Conservation (phyloP, 139 green algal species). For the Zygnema circumcarinatum region DNA sequence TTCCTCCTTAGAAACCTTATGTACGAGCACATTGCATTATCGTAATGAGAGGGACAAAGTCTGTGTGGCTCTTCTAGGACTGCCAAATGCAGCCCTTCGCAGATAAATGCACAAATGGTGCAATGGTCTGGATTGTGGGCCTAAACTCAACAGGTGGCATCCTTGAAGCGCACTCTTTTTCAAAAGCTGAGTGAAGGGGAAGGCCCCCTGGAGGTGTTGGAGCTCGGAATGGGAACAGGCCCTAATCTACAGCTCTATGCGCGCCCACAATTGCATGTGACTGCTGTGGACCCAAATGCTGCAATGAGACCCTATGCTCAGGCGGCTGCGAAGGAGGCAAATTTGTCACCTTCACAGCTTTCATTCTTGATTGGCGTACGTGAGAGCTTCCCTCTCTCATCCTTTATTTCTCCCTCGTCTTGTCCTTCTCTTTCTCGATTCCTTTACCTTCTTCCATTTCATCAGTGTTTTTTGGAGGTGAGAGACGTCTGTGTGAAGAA, state of each 20-base stretch:
- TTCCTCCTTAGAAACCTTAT: neutral
- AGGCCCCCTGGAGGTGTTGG: slow-evolving; percentile 26
- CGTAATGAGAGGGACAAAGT: neutral
- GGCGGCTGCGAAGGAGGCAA: neutral
- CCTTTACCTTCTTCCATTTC: no score
- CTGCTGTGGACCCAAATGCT: slow-evolving; percentile 51
- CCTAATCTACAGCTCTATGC: slow-evolving; percentile 56
- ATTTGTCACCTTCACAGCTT: neutral
- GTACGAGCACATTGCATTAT: neutral
- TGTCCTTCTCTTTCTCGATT: no score
- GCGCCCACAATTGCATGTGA: neutral
- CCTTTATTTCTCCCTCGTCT: no score
- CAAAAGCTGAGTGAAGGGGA: neutral
- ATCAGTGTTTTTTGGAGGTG: no score
- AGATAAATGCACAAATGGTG: neutral
- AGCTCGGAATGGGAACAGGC: slow-evolving; percentile 53
- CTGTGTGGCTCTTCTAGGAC: neutral
- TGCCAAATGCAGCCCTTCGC: neutral
- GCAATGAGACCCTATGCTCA: slow-evolving; percentile 41
- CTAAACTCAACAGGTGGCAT: neutral
- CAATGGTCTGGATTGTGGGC: neutral
- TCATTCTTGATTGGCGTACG: slow-evolving; percentile 24
- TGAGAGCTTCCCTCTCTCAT: neutral
- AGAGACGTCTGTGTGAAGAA: neutral
- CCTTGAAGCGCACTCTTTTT: neutral